Percentiles rank a stretch among this genome's conserved stretches.
phyloP scores from a whole-genome alignment of 176 grass and related monocot species.

The Saccharum spontaneum region DNA sequence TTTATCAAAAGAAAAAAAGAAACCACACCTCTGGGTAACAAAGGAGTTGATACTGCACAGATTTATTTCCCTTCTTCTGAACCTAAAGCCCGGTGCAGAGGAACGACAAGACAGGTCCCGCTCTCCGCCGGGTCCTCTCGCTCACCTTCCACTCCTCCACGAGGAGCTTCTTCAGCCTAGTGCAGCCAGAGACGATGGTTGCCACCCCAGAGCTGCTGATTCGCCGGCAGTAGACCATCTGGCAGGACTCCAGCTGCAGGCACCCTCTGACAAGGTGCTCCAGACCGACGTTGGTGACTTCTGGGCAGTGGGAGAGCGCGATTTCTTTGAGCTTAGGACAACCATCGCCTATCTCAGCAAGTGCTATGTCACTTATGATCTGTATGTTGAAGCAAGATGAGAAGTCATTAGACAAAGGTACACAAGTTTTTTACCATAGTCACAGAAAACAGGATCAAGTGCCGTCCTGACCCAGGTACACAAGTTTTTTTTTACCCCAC shows the following conservation, averaged over 20 bases:
- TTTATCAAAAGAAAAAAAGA: not conserved
- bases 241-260: constrained; percentile 50
- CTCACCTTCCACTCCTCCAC: constrained; percentile 86
- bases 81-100: constrained; percentile 54
- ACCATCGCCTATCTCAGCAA: constrained; percentile 71
- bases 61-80: not conserved
- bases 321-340: constrained; percentile 69
- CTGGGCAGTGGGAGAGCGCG: constrained; percentile 61
- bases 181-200: constrained; percentile 63
- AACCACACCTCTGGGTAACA: not conserved
- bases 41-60: not conserved
- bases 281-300: constrained; percentile 74
- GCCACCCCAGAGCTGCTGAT: constrained; percentile 71
- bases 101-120: constrained; percentile 55
- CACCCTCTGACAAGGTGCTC: constrained; percentile 67
- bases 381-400: constrained; percentile 28
- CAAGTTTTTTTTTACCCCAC: not conserved
- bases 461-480: not conserved
- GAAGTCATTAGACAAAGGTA: not conserved
- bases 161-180: constrained; percentile 74
- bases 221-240: constrained; percentile 73
- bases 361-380: constrained; percentile 64
- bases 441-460: not conserved
- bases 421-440: not conserved
- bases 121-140: constrained; percentile 69